These are phyloP conservation scores for Hordeum pubiflorum DNA, from an alignment of 202 grass and related monocot genomes.

Conservation along the genomic window DNA sequence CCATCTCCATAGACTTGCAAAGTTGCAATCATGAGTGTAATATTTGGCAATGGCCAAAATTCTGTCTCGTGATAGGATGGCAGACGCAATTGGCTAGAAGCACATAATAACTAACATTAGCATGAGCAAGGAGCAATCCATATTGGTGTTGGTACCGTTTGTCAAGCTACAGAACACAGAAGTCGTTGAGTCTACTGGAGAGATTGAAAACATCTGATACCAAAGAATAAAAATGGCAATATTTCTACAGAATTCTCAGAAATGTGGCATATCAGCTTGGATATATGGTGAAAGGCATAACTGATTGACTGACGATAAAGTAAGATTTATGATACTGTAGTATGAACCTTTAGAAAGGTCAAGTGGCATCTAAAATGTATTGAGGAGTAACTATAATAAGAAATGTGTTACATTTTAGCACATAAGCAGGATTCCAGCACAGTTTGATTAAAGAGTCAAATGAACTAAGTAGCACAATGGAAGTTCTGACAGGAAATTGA, in stretches of 20 bases:
- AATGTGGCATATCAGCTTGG: constrained; percentile 17
- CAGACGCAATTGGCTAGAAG: neutral
- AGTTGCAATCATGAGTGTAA: neutral
- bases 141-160: neutral
- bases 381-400: neutral
- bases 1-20: neutral
- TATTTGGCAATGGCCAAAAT: neutral
- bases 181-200: neutral
- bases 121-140: neutral
- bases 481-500: constrained; percentile 15
- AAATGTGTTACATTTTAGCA: neutral
- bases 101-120: constrained; percentile 7
- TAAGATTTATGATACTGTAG: neutral
- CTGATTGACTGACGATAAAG: neutral
- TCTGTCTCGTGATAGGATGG: neutral
- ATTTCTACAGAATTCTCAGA: neutral
- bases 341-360: neutral
- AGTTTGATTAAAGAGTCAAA: neutral
- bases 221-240: neutral
- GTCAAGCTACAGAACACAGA: neutral
- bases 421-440: neutral
- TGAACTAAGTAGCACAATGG: neutral
- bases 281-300: constrained; percentile 11
- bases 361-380: neutral
- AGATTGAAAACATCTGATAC: neutral